Evolutionary conservation across 768 basidiomycete species (phyloP), one percentile per base, ranked within the genome.

Genomic region (Suillus spraguei): DNA sequence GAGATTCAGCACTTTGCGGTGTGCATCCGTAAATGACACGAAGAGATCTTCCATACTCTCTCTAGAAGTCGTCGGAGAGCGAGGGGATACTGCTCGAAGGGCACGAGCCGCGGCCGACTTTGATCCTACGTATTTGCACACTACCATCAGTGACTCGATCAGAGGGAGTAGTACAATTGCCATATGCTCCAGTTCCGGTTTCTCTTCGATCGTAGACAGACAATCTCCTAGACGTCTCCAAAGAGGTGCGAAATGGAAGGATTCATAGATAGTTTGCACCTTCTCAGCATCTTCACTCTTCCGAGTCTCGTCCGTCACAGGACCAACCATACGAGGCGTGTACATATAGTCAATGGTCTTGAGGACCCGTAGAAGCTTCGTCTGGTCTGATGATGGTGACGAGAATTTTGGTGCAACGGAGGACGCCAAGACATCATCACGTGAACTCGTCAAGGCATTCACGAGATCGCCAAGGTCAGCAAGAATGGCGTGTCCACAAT

Each of bases 271-370:
- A 22, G 80, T 80, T 67, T 94, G 89, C 9, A 97, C 92, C 70
- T 91, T 92, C 72, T 95, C 90, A 2, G 87, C 80, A 66, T 91
- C 90, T 33, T 83, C 81, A 55, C 80, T 80, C 39, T 76, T 76
- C 64, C 77, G 68, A 24, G 75, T 71, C 32, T 79, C 76, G 49
- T 76, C 68, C 3, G 78, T 71, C 35, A 81, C 68, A 10, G 81
- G 69, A 36, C 78, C 72, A 64, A 80, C 82, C 9, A 79, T 68
- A 56, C 81, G 82, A 8, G 90, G 87, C 2, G 90, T 88, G 75
- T 92, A 95, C 87, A 97, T 96, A 74, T 96, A 97, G 73, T 99
- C 97, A 71, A 99, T 91, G 11, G 97, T 97, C 79, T 99, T 99
- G 67, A 99, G 81, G 16, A 99, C 90, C 14, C 97, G 85, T 8